Evolutionary conservation across 2,329 filamentous ascomycete genomes (phyloP).

Genomic region (Aspergillus tamarii): DNA sequence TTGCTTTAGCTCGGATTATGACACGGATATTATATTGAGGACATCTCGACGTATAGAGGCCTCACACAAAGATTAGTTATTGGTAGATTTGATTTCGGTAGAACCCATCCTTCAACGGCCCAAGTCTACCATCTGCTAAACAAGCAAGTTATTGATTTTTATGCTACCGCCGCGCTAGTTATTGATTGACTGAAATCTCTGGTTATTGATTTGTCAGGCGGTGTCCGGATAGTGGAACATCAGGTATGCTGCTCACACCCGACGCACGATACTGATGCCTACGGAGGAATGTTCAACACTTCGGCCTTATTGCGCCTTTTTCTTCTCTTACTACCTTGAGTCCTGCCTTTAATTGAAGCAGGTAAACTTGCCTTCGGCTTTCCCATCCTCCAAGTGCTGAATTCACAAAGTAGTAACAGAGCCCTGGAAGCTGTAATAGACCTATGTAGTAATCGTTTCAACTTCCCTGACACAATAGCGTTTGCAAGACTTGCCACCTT

Average conservation of each 20-base stretch:
- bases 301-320: not conserved
- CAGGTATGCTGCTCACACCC: not conserved
- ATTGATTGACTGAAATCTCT: not conserved
- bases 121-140: slow-evolving; percentile 7
- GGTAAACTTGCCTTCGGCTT: not conserved
- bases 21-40: slow-evolving; percentile 49
- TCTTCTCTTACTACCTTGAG: not conserved
- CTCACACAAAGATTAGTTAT: not conserved
- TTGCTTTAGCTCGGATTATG: slow-evolving; percentile 47
- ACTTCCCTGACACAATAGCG: not conserved
- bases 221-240: not conserved
- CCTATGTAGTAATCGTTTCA: not conserved
- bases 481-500: not conserved
- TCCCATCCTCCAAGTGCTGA: not conserved
- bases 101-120: slow-evolving; percentile 22
- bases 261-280: not conserved
- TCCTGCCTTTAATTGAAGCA: not conserved
- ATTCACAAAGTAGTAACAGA: not conserved
- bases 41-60: not conserved
- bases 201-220: not conserved
- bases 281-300: slow-evolving; percentile 7
- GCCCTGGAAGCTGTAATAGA: not conserved
- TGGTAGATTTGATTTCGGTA: slow-evolving; percentile 1
- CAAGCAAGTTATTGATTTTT: not conserved
- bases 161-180: not conserved